These are phyloP conservation scores for Azolla pinnata DNA, from an alignment of 75 land plant genomes.

Conservation along the genomic window DNA sequence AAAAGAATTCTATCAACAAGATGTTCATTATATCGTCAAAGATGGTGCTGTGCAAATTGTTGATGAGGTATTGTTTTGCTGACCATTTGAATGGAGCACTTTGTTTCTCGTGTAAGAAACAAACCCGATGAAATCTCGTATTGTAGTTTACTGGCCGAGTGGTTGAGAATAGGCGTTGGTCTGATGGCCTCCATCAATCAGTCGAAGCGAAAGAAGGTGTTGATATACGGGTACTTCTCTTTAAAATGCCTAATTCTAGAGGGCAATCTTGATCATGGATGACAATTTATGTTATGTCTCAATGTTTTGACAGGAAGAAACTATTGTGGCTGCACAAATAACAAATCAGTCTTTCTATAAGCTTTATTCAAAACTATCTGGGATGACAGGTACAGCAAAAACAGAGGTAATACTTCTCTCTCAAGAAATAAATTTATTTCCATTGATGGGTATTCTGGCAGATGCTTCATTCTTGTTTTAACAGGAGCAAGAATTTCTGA, in stretches of 20 bases:
- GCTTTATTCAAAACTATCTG: constrained; percentile 92
- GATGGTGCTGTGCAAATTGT: constrained; percentile 92
- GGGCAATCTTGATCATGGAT: too few relatives aligned
- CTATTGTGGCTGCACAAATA: constrained; percentile 89
- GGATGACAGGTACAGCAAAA: constrained; percentile 99
- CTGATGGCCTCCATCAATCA: constrained; percentile 98
- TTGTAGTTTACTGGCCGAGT: constrained; percentile 92
- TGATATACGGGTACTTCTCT: constrained; percentile 53
- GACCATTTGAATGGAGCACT: not conserved
- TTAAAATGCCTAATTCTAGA: not conserved
- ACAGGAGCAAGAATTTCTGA: constrained; percentile 89
- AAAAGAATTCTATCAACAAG: constrained; percentile 83
- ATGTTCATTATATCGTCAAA: constrained; percentile 91
- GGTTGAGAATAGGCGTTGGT: constrained; percentile 92
- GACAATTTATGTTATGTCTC: constrained; percentile 2
- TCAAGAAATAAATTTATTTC: too few relatives aligned
- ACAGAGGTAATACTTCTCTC: constrained; percentile 91
- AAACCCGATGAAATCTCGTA: too few relatives aligned
- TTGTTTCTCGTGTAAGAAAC: not conserved
- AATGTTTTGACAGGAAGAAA: constrained; percentile 61
- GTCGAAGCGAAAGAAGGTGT: constrained; percentile 99
- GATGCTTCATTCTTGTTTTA: constrained; percentile 3
- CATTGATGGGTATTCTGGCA: too few relatives aligned
- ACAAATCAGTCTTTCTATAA: constrained; percentile 94
- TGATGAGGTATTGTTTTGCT: constrained; percentile 65